Conservation (phyloP, 2,329 filamentous ascomycete species). For the Sclerotinia glacialis region DNA sequence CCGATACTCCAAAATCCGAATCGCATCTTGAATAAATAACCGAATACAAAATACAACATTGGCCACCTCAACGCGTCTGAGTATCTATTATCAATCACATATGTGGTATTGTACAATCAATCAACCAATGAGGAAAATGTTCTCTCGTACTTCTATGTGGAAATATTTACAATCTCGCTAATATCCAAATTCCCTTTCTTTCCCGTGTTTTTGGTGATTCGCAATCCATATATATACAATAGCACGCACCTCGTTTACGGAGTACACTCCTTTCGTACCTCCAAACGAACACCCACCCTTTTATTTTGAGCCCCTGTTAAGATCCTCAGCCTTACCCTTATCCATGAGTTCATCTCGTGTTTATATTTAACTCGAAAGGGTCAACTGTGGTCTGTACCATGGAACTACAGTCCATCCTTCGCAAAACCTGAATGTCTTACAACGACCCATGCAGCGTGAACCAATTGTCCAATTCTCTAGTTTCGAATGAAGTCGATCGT, state of each 20-base stretch:
- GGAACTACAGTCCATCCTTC: neutral
- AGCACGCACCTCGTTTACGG: slow-evolving; percentile 11
- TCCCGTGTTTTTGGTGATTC: too few relatives aligned
- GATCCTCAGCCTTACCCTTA: slow-evolving; percentile 14
- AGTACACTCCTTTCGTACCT: slow-evolving; percentile 4
- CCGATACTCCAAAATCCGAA: neutral
- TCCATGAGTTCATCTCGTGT: slow-evolving; percentile 20
- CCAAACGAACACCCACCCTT: neutral
- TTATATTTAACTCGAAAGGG: neutral
- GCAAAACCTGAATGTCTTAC: neutral
- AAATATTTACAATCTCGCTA: neutral
- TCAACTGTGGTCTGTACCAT: neutral
- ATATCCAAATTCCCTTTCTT: neutral
- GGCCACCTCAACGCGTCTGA: neutral
- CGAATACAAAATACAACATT: neutral
- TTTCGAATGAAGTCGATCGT: neutral
- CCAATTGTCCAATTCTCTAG: neutral
- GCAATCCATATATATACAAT: too few relatives aligned
- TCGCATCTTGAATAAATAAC: neutral
- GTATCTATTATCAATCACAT: neutral
- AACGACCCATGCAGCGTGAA: neutral
- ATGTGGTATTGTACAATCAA: neutral
- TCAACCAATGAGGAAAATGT: neutral
- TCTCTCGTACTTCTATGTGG: neutral
- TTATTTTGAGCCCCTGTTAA: neutral